These are phyloP conservation scores for Hyphodiscus hymeniophilus DNA, from an alignment of 495 filamentous ascomycete genomes.

Conservation along the genomic window DNA sequence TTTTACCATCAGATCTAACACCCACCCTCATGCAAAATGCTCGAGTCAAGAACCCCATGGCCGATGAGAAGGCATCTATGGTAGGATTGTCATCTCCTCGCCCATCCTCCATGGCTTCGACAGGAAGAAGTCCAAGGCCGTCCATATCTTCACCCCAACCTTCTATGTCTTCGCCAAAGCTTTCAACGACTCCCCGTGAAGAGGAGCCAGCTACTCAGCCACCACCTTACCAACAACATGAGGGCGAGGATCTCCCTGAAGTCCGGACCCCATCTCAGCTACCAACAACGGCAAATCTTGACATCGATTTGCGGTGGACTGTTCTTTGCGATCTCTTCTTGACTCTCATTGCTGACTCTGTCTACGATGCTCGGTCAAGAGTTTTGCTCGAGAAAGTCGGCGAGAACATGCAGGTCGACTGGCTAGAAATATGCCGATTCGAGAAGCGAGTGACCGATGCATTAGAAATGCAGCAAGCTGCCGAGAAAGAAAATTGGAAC, in stretches of 20 bases:
- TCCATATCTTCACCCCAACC: conserved; percentile 22
- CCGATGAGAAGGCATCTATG: conserved; percentile 28
- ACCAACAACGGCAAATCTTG: conserved; percentile 70
- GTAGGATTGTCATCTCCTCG: conserved; percentile 4
- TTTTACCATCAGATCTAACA: conserved; percentile 73
- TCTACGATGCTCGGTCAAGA: conserved; percentile 87
- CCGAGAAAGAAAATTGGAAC: conserved; percentile 94
- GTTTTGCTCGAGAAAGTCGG: conserved; percentile 79
- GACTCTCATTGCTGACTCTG: conserved; percentile 85
- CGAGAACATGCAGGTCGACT: conserved; percentile 67
- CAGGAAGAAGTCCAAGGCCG: conserved; percentile 4
- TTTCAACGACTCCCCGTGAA: conserved; percentile 18
- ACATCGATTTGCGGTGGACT: conserved; percentile 96
- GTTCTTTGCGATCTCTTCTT: conserved; percentile 96
- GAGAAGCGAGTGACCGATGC: conserved; percentile 97
- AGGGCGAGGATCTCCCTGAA: conserved; percentile 60
- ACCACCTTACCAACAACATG: conserved; percentile 64
- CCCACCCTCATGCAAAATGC: conserved; percentile 87
- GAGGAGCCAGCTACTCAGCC: conserved; percentile 44
- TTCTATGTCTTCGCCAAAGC: conserved; percentile 4
- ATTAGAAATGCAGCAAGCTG: conserved; percentile 90
- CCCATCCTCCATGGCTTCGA: conserved; percentile 10
- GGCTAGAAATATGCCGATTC: conserved; percentile 92
- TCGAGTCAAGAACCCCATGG: conserved; percentile 88
- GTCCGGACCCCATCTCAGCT: conserved; percentile 77